Evolutionary conservation across 768 basidiomycete genomes (phyloP), one percentile per base, ranked within the genome.

Genomic region (Harrya chromipes): DNA sequence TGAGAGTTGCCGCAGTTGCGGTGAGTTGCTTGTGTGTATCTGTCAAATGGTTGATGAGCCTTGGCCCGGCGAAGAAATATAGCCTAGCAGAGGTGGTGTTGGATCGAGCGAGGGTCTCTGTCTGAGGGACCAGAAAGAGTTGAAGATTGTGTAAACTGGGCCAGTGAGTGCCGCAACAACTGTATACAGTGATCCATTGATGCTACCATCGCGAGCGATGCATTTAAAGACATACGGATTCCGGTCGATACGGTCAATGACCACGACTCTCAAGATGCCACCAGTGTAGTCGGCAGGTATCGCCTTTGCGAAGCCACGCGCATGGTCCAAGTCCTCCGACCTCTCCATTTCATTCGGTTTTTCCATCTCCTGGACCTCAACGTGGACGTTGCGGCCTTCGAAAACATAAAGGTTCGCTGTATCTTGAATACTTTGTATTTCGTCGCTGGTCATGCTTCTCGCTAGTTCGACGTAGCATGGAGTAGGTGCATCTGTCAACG

Each of bases 81-180:
- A 94, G 76, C 21, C 90, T 83, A 20, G 81, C 82, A 49, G 84
- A 83, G 0, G 81, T 78, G 2, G 81, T 76, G 14, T 73, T 72
- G 8, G 84, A 77, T 10, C 85, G 78, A 34, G 85, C 73, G 23
- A 87, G 71, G 1, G 81, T 68, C 49, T 87, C 85, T 9, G 82
- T 86, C 62, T 87, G 76, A 20, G 87, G 82, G 37, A 86, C 65
- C 38, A 90, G 67, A 72, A 89, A 84, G 44, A 90, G 70, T 58
- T 88, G 82, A 26, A 88, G 76, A 58, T 84, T 83, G 54, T 84
- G 76, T 42, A 94, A 76, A 45, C 82, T 82, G 6, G 91, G 87
- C 46, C 86, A 76, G 65, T 97, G 94, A 14, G 92, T 90, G 11
- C 89, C 87, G 48, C 87, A 88, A 67, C 90, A 90, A 46, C 85